phyloP scores from a whole-genome alignment of 2,329 filamentous ascomycete genomes.

The Fusarium liriodendri region DNA sequence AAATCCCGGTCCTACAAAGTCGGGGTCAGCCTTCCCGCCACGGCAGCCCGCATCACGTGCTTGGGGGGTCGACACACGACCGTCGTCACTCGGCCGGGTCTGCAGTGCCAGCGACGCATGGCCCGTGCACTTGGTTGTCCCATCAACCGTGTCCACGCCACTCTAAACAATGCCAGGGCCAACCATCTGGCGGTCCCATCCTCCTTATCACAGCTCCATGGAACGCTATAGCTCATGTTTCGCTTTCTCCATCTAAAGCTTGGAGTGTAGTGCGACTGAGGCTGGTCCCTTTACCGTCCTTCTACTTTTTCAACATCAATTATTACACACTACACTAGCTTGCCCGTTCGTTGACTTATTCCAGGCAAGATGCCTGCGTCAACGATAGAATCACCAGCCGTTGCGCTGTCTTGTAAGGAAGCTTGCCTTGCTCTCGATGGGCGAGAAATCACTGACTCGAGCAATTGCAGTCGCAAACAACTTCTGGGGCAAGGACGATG shows the following conservation, averaged over 20 bases:
- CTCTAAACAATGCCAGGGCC: constrained; percentile 39
- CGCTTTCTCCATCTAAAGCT: constrained; percentile 30
- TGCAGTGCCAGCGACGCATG: not conserved
- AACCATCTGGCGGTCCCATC: constrained; percentile 5
- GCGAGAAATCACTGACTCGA: constrained; percentile 26
- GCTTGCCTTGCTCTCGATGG: not conserved
- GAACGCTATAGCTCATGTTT: constrained; percentile 23
- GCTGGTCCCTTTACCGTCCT: constrained; percentile 35
- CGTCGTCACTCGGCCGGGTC: not conserved
- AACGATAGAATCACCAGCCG: constrained; percentile 70
- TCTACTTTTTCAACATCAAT: constrained; percentile 9
- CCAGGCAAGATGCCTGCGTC: constrained; percentile 67
- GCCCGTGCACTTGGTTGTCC: constrained; percentile 24
- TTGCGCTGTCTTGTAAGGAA: constrained; percentile 73
- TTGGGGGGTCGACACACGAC: not conserved
- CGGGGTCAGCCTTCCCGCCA: constrained; percentile 12
- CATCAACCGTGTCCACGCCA: constrained; percentile 32
- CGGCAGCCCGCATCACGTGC: constrained; percentile 44
- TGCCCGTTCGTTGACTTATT: constrained; percentile 17
- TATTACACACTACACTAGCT: not conserved
- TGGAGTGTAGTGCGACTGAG: constrained; percentile 31
- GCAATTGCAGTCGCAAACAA: constrained; percentile 86
- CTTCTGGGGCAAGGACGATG: constrained; percentile 99
- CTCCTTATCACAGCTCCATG: constrained; percentile 30
- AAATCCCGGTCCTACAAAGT: constrained; percentile 45